Conservation (phyloP, 2,329 filamentous ascomycete genomes). For the Paradendryphiella salina region DNA sequence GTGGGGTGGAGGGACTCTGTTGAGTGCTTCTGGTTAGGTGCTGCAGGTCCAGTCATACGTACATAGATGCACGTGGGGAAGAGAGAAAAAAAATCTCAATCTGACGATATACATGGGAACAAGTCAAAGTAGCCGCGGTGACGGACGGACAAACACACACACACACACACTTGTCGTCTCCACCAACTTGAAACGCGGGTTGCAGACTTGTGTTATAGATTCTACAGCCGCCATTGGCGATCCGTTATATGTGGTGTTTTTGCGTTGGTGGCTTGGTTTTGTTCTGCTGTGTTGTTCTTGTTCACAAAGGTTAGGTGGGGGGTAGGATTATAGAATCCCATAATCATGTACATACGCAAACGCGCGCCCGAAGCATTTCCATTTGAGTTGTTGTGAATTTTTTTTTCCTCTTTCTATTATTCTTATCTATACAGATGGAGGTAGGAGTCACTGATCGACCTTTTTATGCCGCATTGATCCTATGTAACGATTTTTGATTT, state of each 20-base stretch:
- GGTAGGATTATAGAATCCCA: not conserved
- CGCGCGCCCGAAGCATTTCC: not conserved
- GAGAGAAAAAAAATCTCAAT: too few relatives aligned
- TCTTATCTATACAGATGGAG: not conserved
- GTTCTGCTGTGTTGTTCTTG: not conserved
- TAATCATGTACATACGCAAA: not conserved
- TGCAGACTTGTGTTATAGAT: too few relatives aligned
- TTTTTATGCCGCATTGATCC: not conserved
- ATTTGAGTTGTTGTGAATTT: not conserved
- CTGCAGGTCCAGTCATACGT: not conserved
- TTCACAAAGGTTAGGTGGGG: too few relatives aligned
- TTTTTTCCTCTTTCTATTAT: not conserved
- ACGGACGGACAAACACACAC: too few relatives aligned
- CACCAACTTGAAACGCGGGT: too few relatives aligned
- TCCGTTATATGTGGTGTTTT: too few relatives aligned
- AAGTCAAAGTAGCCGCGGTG: too few relatives aligned
- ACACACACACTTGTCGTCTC: too few relatives aligned
- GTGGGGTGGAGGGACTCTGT: too few relatives aligned
- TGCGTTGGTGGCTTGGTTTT: slow-evolving; percentile 1
- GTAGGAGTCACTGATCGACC: not conserved
- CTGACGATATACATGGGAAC: too few relatives aligned
- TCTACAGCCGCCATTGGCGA: too few relatives aligned
- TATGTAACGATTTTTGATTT: not conserved
- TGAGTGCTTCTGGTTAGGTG: too few relatives aligned
- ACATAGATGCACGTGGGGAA: not conserved